Evolutionary conservation across 2,329 filamentous ascomycete species (phyloP), one percentile per base, ranked within the genome.

Genomic region (Aspergillus clavatus): DNA sequence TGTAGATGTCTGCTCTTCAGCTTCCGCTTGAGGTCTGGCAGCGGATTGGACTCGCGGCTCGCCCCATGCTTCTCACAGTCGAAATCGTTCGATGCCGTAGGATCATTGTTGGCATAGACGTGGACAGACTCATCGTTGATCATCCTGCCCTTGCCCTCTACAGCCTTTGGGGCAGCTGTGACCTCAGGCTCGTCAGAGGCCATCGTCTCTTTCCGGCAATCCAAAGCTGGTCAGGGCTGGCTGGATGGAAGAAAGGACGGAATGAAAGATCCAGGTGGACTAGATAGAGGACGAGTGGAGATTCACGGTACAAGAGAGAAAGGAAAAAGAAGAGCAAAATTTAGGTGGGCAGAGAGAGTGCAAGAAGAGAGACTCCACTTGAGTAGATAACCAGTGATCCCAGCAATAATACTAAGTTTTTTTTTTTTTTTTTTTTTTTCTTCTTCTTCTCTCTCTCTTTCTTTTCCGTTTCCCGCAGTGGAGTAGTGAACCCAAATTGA

Each of bases 1-100:
- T 97, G 91, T 64, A 97, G 65, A 73, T 98, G 93, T 38, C 89
- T 77, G 21, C 84, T 85, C 72, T 94, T 94, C 58, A 95, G 71
- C 70, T 84, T 86, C 61, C 89, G 78, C 47, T 87, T 82, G 47
- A 97, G 77, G 43, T 69, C 62, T 2, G 67, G 65, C 50, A 84
- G 55, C 82, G 81, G 35, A 82, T 84, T 33, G 81, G 91, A 55
- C 70, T 76, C 46, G 66, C 49, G 65, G 39, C 51, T 50, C 12
- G 62, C 63, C 40, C 64, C 60, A 57, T 67, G 46, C 45, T 70
- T 69, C 50, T 70, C 63, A 38, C 58, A 63, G 50, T 66, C 68
- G 38, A 65, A 42, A 44, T 69, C 63, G 42, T 60, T 52, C 14
- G 53, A 29, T 28, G 36, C 43, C 22, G 40, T 39, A 8, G 55